Evolutionary conservation across 2,329 filamentous ascomycete genomes (phyloP), one percentile per base, ranked within the genome.

Genomic region (Capronia coronata): DNA sequence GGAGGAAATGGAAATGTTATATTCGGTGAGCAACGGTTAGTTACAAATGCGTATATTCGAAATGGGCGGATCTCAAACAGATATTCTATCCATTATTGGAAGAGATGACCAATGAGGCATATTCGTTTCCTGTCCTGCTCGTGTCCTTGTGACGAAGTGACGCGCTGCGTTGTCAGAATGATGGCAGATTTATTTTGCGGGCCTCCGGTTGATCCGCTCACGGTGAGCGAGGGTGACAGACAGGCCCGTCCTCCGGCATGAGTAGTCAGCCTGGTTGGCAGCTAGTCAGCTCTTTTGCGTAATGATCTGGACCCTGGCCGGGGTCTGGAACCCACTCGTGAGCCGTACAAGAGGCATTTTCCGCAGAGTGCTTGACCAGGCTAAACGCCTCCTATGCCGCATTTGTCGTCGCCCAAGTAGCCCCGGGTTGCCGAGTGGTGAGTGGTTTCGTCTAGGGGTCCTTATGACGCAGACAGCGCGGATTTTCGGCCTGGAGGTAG

Each of bases 51-150:
- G n/a, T n/a, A n/a, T n/a, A n/a, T n/a, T n/a, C n/a, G n/a, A n/a
- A n/a, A n/a, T n/a, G n/a, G n/a, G n/a, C n/a, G n/a, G n/a, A n/a
- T n/a, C n/a, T 27, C 25, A 27, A 27, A 27, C 25, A 27, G 10
- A 27, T 27, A 27, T 27, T 23, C 16, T 37, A 29, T n/a, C 14
- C 14, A 19, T 34, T 6, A 34, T n/a, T 6, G 19, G 19, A 18
- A 21, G 38, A 41, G 38, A 41, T 41, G n/a, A 41, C 38, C 38
- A 41, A 41, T 22, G 38, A 41, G 38, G 16, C 35, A 38, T 38
- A 32, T 32, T 32, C 11, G 29, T 32, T n/a, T n/a, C 13, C 13
- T 32, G 3, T 32, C 11, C 29, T 11, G 13, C 11, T 11, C 29
- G n/a, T 32, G 29, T n/a, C 7, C 29, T 32, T n/a, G 29, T 32